Percentiles rank a stretch among this genome's conserved stretches.
phyloP scores from a whole-genome alignment of 179 eudicot genomes.

The Heliamphora pulchella region DNA sequence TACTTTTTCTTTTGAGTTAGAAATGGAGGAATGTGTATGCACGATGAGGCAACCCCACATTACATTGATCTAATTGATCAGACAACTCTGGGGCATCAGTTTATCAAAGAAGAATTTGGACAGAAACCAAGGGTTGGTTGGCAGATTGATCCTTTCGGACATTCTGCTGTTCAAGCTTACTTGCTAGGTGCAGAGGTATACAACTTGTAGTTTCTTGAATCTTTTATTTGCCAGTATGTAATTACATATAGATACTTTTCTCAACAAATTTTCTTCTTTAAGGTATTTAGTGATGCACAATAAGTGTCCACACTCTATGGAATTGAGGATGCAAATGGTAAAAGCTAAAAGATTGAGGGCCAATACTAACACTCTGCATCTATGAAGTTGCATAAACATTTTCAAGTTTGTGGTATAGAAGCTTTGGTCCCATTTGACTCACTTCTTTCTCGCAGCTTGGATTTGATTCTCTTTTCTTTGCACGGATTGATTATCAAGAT shows the following conservation, averaged over 20 bases:
- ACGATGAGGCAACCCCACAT: slow-evolving; percentile 92
- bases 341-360: not conserved
- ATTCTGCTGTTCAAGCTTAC: slow-evolving; percentile 98
- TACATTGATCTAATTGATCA: slow-evolving; percentile 93
- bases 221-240: not conserved
- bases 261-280: slow-evolving; percentile 5
- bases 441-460: slow-evolving; percentile 56
- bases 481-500: slow-evolving; percentile 92
- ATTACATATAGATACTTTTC: not conserved
- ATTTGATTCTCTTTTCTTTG: slow-evolving; percentile 84
- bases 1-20: slow-evolving; percentile 27
- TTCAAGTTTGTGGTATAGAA: not conserved
- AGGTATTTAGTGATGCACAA: not conserved
- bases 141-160: slow-evolving; percentile 98
- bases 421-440: not conserved
- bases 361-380: not conserved
- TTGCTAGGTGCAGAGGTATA: slow-evolving; percentile 97
- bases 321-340: not conserved
- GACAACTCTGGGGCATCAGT: slow-evolving; percentile 82
- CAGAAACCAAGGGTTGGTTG: slow-evolving; percentile 84
- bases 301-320: not conserved
- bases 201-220: not conserved
- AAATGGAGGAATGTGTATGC: slow-evolving; percentile 98
- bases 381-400: not conserved
- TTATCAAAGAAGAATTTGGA: slow-evolving; percentile 58